Conservation (phyloP, 2,329 filamentous ascomycete species). For the Apiospora marii region DNA sequence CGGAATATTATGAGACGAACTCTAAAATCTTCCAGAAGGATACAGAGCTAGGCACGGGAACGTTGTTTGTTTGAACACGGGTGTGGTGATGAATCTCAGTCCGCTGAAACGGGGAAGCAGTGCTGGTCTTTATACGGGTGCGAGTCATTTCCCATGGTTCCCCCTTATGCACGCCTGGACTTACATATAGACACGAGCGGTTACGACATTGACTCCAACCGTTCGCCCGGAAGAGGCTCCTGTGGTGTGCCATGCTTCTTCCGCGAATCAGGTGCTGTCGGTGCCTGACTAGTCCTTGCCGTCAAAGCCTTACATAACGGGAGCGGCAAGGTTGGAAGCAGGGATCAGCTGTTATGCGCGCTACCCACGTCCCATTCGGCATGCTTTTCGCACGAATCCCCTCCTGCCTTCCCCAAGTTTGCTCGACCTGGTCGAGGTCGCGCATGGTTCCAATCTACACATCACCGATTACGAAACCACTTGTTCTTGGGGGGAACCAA, state of each 20-base stretch:
- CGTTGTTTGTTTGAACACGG: neutral
- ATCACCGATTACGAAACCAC: neutral
- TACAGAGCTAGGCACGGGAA: neutral
- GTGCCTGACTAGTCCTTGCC: neutral
- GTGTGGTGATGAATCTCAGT: too few species aligned
- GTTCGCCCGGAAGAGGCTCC: neutral
- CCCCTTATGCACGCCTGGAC: neutral
- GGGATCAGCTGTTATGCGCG: neutral
- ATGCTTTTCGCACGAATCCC: neutral
- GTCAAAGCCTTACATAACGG: neutral
- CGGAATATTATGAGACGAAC: neutral
- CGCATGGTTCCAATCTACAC: neutral
- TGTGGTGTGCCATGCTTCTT: neutral
- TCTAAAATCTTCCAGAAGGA: neutral
- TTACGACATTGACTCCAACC: neutral
- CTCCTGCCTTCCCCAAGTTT: neutral
- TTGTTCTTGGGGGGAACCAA: neutral
- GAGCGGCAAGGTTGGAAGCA: neutral
- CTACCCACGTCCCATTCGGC: neutral
- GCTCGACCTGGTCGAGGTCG: neutral
- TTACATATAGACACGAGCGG: neutral
- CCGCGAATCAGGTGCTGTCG: slow-evolving; percentile 6
- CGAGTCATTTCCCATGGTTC: neutral
- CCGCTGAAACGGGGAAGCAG: neutral
- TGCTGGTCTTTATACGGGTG: neutral